Percentiles rank a stretch among this genome's conserved stretches.
phyloP scores from a whole-genome alignment of 2,329 filamentous ascomycete genomes.

The Juglanconis sp. region DNA sequence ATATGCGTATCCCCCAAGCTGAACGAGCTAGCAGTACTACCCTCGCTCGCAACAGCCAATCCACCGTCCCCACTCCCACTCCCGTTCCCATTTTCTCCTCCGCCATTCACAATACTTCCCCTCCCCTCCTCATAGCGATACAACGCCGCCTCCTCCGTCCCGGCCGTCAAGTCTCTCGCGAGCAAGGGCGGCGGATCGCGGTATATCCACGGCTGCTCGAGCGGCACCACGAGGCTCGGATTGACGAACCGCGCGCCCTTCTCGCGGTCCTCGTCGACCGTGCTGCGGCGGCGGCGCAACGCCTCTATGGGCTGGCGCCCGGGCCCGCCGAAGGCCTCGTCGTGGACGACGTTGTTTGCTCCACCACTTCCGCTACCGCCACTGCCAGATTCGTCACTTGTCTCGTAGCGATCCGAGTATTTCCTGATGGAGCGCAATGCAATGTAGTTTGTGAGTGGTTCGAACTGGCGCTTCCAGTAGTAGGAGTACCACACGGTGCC shows the following conservation, averaged over 20 bases:
- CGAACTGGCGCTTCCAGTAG: conserved; percentile 76
- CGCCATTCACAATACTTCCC: conserved; percentile 7
- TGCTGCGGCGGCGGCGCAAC: conserved; percentile 54
- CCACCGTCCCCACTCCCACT: not conserved
- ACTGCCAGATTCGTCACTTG: conserved; percentile 32
- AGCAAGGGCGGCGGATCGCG: conserved; percentile 46
- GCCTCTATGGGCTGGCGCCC: conserved; percentile 33
- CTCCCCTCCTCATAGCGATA: conserved; percentile 13
- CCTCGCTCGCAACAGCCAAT: conserved; percentile 23
- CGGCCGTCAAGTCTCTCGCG: conserved; percentile 18
- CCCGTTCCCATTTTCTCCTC: not conserved
- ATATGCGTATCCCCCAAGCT: conserved; percentile 50
- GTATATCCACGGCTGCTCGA: conserved; percentile 71
- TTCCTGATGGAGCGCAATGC: conserved; percentile 79
- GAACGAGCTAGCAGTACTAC: conserved; percentile 40
- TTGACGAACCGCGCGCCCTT: conserved; percentile 71
- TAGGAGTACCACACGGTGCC: conserved; percentile 87
- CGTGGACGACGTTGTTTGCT: conserved; percentile 25
- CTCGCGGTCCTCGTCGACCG: conserved; percentile 70
- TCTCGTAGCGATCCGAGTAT: conserved; percentile 45
- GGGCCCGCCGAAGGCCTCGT: conserved; percentile 35
- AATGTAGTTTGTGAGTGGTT: conserved; percentile 88
- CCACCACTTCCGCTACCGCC: not conserved
- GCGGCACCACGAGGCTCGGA: conserved; percentile 66
- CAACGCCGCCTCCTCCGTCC: not conserved